A percentile compares a stretch with the other conserved stretches of the same genome.
phyloP scores from a whole-genome alignment of 768 basidiomycete species.

The Amanita rubescens region DNA sequence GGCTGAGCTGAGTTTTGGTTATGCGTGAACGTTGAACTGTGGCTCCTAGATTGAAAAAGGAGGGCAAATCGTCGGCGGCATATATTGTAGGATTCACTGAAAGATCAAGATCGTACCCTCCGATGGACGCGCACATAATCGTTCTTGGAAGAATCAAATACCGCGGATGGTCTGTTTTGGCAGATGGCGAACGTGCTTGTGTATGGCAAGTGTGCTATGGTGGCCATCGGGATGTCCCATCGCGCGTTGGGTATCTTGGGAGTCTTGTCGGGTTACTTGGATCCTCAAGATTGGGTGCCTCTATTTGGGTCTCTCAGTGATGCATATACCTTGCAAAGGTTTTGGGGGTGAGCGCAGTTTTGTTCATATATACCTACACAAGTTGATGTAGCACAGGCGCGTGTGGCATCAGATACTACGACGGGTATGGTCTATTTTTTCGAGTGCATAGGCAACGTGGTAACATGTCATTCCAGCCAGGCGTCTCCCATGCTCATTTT shows the following conservation, averaged over 20 bases:
- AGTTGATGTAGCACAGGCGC: slow-evolving; percentile 9
- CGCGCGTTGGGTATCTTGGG: background rate
- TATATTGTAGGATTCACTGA: no score
- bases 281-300: slow-evolving; percentile 16
- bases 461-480: background rate
- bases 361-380: background rate
- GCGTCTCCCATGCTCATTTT: slow-evolving; percentile 9
- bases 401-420: slow-evolving; percentile 20
- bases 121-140: no score
- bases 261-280: slow-evolving; percentile 12
- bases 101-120: no score
- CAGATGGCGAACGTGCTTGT: slow-evolving; percentile 11
- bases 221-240: background rate
- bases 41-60: no score
- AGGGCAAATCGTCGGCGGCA: no score
- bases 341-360: slow-evolving; percentile 21
- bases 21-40: no score
- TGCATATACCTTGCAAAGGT: slow-evolving; percentile 14
- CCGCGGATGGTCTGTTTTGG: slow-evolving; percentile 9
- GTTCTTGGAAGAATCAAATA: no score
- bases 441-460: background rate
- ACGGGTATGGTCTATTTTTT: slow-evolving; percentile 8
- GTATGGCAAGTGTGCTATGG: slow-evolving; percentile 10
- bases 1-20: no score
- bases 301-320: slow-evolving; percentile 16